Percentiles rank a stretch among this genome's conserved stretches.
These are phyloP conservation scores for Penicillium lagena DNA, from an alignment of 495 filamentous ascomycete species.

Conservation along the genomic window DNA sequence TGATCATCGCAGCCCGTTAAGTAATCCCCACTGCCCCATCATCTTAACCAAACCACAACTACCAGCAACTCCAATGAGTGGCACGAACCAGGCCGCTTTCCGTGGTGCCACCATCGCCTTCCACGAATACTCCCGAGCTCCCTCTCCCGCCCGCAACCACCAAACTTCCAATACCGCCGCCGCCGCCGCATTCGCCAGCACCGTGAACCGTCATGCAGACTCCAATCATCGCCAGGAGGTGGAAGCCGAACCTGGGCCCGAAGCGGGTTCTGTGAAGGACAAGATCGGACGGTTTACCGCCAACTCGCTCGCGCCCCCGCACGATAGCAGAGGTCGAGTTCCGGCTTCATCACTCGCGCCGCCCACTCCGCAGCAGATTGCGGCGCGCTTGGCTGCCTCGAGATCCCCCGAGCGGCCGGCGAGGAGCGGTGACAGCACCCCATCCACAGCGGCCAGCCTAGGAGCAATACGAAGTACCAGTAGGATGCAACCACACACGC, in stretches of 20 bases:
- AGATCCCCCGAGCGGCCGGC: conserved; percentile 12
- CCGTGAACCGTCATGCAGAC: conserved; percentile 12
- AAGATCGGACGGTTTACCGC: conserved; percentile 33
- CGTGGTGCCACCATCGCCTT: conserved; percentile 38
- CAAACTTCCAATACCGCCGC: conserved; percentile 6
- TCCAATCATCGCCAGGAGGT: conserved; percentile 3
- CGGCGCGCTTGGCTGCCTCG: conserved; percentile 30
- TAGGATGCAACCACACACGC: conserved; percentile 8
- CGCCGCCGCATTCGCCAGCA: conserved; percentile 13
- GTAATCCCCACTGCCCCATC: no score
- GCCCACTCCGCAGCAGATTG: conserved; percentile 24
- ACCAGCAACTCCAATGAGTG: background rate
- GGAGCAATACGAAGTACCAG: conserved; percentile 18
- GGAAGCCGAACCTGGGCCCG: conserved; percentile 23
- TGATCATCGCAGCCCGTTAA: no score
- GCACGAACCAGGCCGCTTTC: conserved; percentile 28
- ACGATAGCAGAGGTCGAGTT: conserved; percentile 5
- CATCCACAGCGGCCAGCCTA: conserved; percentile 9
- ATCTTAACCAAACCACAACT: no score
- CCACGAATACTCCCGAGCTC: conserved; percentile 13
- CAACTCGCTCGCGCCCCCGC: conserved; percentile 9
- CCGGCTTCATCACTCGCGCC: conserved; percentile 8
- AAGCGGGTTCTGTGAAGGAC: conserved; percentile 35
- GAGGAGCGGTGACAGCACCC: conserved; percentile 4
- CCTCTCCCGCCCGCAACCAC: conserved; percentile 9